Evolutionary conservation across 2,329 filamentous ascomycete species (phyloP).

Genomic region (Fonsecaea pedrosoi): DNA sequence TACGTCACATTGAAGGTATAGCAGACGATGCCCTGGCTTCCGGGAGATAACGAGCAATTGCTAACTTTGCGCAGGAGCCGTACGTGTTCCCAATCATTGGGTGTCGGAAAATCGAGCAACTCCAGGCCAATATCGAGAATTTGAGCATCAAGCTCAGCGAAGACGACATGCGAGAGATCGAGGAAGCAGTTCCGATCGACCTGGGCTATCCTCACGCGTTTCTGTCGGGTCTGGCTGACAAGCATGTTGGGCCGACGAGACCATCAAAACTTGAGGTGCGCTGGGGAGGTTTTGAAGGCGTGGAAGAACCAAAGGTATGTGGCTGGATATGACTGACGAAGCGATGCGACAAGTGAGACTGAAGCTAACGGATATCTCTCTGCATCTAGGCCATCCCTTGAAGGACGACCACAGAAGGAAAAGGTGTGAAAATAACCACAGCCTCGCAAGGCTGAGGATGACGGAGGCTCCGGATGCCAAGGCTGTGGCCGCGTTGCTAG

Average conservation of each 20-base stretch:
- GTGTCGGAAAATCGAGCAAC: conserved; percentile 60
- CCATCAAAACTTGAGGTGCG: conserved; percentile 20
- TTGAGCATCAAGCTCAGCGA: conserved; percentile 58
- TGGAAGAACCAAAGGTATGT: conserved; percentile 26
- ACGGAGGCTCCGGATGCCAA: background rate
- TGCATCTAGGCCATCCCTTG: conserved; percentile 6
- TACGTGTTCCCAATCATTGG: conserved; percentile 63
- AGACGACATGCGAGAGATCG: conserved; percentile 62
- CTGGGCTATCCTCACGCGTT: conserved; percentile 61
- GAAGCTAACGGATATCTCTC: background rate
- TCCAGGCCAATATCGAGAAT: conserved; percentile 63
- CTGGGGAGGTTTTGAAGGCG: conserved; percentile 21
- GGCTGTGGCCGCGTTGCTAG: no score
- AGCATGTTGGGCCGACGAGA: conserved; percentile 25
- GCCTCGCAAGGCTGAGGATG: no score
- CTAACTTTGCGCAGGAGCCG: conserved; percentile 52
- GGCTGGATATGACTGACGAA: background rate
- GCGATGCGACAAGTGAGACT: background rate
- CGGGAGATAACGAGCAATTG: background rate
- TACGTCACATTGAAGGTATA: conserved; percentile 48
- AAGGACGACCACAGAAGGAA: background rate
- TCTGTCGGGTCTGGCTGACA: conserved; percentile 17
- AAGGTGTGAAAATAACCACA: no score
- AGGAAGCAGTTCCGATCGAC: conserved; percentile 60
- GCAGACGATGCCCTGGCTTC: background rate